Evolutionary conservation across 768 basidiomycete genomes (phyloP).

Genomic region (Baorangia bicolor): DNA sequence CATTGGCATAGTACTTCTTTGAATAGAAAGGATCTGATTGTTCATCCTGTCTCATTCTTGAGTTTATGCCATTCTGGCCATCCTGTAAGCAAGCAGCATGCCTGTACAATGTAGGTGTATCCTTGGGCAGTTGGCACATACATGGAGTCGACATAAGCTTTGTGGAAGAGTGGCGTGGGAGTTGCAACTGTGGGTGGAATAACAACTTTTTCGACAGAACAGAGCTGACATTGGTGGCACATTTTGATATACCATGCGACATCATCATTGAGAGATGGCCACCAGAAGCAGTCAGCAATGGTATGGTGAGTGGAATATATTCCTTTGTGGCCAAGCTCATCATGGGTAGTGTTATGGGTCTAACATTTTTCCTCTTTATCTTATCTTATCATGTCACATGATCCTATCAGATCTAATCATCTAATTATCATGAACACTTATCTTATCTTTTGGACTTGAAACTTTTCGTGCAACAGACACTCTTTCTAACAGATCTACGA

Average conservation of each 20-base stretch:
- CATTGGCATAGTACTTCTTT: slow-evolving; percentile 36
- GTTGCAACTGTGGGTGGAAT: slow-evolving; percentile 19
- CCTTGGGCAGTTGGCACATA: too few species aligned
- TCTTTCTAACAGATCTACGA: too few species aligned
- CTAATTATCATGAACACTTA: too few species aligned
- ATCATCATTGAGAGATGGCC: slow-evolving; percentile 29
- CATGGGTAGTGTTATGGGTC: too few species aligned
- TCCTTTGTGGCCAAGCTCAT: slow-evolving; percentile 3
- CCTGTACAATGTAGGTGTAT: slow-evolving; percentile 37
- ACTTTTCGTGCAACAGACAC: too few species aligned
- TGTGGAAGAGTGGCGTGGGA: too few species aligned
- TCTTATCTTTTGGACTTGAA: too few species aligned
- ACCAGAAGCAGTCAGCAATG: slow-evolving; percentile 28
- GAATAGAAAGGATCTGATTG: slow-evolving; percentile 34
- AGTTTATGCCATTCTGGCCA: slow-evolving; percentile 39
- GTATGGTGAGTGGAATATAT: neutral
- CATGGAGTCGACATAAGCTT: too few species aligned
- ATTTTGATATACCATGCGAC: slow-evolving; percentile 33
- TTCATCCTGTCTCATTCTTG: slow-evolving; percentile 32
- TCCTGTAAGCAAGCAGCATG: slow-evolving; percentile 31
- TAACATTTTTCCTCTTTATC: too few species aligned
- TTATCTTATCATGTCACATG: too few species aligned
- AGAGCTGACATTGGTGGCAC: slow-evolving; percentile 40
- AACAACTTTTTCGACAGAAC: slow-evolving; percentile 16
- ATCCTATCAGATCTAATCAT: too few species aligned